Base-by-base conservation (phyloP, 805 yeast species). In the Saturnispora dispora region DNA sequence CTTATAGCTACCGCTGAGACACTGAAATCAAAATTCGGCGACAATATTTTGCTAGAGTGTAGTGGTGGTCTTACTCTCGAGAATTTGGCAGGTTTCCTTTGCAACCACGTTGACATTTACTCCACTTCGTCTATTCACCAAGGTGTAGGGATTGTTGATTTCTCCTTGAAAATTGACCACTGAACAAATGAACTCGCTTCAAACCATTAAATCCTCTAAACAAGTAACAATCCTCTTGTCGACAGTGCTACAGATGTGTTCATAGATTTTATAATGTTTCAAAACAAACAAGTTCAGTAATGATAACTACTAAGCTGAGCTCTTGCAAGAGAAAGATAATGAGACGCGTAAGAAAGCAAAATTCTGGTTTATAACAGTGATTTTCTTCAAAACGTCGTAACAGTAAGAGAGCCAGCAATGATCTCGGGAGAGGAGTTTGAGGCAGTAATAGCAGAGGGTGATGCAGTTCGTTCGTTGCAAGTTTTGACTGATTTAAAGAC, bases 91-190 rank as follows among this genome's bases (percentile, higher is more conserved):
- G 66, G 73, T 6, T 91, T 77, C 61, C 72, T 90, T 60, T 81
- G 89, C 58, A 77, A 85, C 53, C 88, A 85, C 53, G 82, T 90
- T 53, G 98, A 90, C 60, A 82, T 90, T 57, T 91, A 89, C 72
- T 84, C 95, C 36, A 91, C 98, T 1, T 83, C 95, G 18, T 80
- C 89, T 17, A 83, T 91, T 53, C 98, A 90, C 64, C 98, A 90
- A 69, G 97, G 97, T n/a, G 75, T 83, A 9, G 79, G 82, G 0
- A 77, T 85, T 30, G 75, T 90, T 54, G 98, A 90, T 64, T 90
- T 83, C 66, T 85, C 95, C 28, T 74, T 90, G 64, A 90, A 90
- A 66, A 82, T 88, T 51, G 52, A 62, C 50, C 57, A 57, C 23
- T 47, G 28, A 40, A 37, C 23, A 6, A 9, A 37, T 18, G 17